These are phyloP conservation scores for Diaporthe sp. DNA, from an alignment of 2,329 filamentous ascomycete species.

Conservation along the genomic window DNA sequence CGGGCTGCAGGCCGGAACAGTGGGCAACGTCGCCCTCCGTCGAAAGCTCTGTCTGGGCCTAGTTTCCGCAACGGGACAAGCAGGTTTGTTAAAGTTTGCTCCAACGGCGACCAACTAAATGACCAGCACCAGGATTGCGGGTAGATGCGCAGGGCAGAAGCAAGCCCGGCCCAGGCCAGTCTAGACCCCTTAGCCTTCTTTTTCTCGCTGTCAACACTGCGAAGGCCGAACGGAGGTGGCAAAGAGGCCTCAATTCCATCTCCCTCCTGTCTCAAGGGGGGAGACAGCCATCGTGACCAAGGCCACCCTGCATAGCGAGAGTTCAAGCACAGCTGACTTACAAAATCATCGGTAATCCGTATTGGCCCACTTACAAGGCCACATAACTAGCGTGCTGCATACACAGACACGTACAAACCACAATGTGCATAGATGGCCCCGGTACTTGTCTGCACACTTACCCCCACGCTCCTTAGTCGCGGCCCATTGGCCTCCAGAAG, in stretches of 20 bases:
- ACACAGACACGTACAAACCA: too few species aligned
- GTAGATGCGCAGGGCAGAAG: background rate
- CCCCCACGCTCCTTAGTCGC: background rate
- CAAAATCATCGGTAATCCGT: background rate
- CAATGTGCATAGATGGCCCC: background rate
- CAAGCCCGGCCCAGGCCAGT: background rate
- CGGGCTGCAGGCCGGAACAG: background rate
- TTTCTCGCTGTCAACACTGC: background rate
- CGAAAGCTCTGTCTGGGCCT: background rate
- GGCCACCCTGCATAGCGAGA: background rate
- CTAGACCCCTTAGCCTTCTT: background rate
- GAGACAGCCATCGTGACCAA: background rate
- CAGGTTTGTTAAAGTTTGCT: background rate
- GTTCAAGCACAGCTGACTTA: background rate
- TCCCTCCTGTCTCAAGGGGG: background rate
- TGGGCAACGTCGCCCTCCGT: background rate
- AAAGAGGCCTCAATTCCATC: background rate
- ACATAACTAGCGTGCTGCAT: background rate
- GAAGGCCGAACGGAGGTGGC: background rate
- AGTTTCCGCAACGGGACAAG: background rate
- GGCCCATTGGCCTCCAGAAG: background rate
- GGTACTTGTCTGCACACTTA: background rate
- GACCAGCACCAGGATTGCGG: conserved; percentile 18
- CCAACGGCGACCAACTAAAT: background rate
- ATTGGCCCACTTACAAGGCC: background rate